Percentiles rank a stretch among this genome's conserved stretches.
phyloP scores from a whole-genome alignment of 1,139 yeast species.

The Candida frijolesensis region DNA sequence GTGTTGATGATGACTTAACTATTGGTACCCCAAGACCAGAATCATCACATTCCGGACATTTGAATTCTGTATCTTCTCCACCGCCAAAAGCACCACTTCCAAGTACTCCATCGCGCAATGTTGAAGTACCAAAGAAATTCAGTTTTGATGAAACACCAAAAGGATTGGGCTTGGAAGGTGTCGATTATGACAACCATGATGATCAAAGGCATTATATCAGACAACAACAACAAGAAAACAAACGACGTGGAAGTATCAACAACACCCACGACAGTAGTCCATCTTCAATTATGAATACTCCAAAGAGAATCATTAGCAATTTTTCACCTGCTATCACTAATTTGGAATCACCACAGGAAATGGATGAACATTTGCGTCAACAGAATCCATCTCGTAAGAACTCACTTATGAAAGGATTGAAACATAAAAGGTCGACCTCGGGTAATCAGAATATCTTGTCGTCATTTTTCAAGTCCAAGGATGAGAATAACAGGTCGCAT shows the following conservation, averaged over 20 bases:
- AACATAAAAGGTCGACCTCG: slow-evolving; percentile 46
- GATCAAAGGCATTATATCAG: slow-evolving; percentile 8
- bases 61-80: slow-evolving; percentile 27
- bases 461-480: slow-evolving; percentile 29
- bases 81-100: slow-evolving; percentile 41
- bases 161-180: slow-evolving; percentile 47
- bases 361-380: slow-evolving; percentile 6
- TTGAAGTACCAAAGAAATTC: slow-evolving; percentile 8
- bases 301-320: slow-evolving; percentile 15
- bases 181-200: slow-evolving; percentile 24
- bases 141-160: slow-evolving; percentile 22
- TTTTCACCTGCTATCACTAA: slow-evolving; percentile 43
- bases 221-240: slow-evolving; percentile 11
- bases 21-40: slow-evolving; percentile 7
- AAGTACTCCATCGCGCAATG: slow-evolving; percentile 22
- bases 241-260: not conserved
- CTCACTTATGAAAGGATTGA: slow-evolving; percentile 34
- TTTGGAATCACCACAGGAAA: slow-evolving; percentile 24
- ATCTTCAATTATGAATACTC: slow-evolving; percentile 5
- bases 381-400: slow-evolving; percentile 12
- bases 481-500: slow-evolving; percentile 30
- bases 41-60: slow-evolving; percentile 3
- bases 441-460: slow-evolving; percentile 36
- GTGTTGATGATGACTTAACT: slow-evolving; percentile 22
- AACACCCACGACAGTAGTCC: slow-evolving; percentile 4